A percentile compares a stretch with the other conserved stretches of the same genome.
phyloP scores from a whole-genome alignment of 805 yeast species.

The Candida krabiensis region DNA sequence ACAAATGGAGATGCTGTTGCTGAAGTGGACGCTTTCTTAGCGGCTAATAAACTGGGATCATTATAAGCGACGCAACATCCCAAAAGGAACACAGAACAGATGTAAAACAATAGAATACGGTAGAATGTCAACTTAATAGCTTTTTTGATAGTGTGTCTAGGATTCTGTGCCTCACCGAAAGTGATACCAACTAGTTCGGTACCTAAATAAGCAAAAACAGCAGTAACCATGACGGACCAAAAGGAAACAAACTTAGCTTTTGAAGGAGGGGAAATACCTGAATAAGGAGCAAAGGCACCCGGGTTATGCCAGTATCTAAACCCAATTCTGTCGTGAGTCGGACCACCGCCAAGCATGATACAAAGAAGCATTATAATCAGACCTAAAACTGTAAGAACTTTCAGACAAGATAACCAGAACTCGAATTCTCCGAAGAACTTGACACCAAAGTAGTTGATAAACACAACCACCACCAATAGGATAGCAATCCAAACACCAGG shows the following conservation, averaged over 20 bases:
- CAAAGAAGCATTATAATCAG: conserved; percentile 61
- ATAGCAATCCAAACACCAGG: conserved; percentile 56
- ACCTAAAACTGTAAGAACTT: conserved; percentile 66
- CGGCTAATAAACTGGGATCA: conserved; percentile 43
- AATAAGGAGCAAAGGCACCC: conserved; percentile 42
- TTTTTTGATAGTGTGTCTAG: conserved; percentile 50
- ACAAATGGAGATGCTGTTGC: conserved; percentile 86
- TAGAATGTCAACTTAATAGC: conserved; percentile 54
- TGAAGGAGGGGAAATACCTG: conserved; percentile 40
- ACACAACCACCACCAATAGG: conserved; percentile 40
- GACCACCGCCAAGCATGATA: conserved; percentile 78
- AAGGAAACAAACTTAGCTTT: conserved; percentile 53
- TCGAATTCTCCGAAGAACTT: conserved; percentile 49
- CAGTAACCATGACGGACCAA: conserved; percentile 53
- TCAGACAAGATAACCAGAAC: conserved; percentile 62
- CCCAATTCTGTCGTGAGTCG: conserved; percentile 61
- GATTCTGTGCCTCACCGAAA: conserved; percentile 48
- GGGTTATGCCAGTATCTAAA: conserved; percentile 45
- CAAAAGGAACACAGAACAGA: conserved; percentile 50
- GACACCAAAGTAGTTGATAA: conserved; percentile 47
- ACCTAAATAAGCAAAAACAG: conserved; percentile 51
- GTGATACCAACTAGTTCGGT: conserved; percentile 52
- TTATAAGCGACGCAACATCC: conserved; percentile 59
- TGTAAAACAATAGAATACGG: conserved; percentile 54
- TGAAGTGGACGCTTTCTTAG: conserved; percentile 45